Conservation (phyloP, 1,284 basidiomycete genomes). For the Heimioporus punctisporus region DNA sequence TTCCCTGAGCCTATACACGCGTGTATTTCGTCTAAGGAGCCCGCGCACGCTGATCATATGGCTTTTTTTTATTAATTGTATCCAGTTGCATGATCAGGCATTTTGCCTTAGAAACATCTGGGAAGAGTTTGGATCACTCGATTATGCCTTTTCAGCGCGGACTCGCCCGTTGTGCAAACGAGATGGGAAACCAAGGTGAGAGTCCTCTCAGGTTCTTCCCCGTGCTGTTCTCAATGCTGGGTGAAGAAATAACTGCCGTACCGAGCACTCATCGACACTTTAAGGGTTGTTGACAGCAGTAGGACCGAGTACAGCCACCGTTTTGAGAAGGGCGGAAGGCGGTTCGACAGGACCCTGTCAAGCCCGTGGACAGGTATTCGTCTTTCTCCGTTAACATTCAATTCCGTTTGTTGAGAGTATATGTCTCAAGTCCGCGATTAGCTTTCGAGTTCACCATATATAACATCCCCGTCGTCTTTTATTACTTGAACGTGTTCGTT, state of each 20-base stretch:
- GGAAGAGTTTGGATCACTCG: constrained; percentile 67
- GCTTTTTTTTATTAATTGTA: background rate
- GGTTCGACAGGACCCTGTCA: constrained; percentile 85
- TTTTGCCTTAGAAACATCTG: constrained; percentile 88
- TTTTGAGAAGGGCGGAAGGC: constrained; percentile 87
- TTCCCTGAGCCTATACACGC: constrained; percentile 86
- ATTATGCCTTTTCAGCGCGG: constrained; percentile 85
- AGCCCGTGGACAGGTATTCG: constrained; percentile 76
- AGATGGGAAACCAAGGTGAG: constrained; percentile 85
- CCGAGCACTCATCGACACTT: constrained; percentile 73
- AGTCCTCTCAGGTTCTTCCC: background rate
- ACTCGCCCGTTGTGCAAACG: constrained; percentile 75
- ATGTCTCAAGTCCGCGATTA: constrained; percentile 21
- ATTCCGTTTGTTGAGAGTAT: background rate
- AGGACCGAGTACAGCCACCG: constrained; percentile 93
- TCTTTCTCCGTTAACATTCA: background rate
- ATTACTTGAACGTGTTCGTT: no score
- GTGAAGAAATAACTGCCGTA: constrained; percentile 82
- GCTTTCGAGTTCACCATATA: constrained; percentile 44
- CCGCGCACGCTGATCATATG: background rate
- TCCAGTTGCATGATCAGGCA: constrained; percentile 90
- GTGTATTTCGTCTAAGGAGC: constrained; percentile 30
- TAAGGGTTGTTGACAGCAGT: constrained; percentile 83
- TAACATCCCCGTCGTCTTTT: no score
- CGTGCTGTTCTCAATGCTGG: background rate